These are phyloP conservation scores for Antitrichia curtipendula DNA, from an alignment of 225 moss, liverwort and hornwort species.

Conservation along the genomic window DNA sequence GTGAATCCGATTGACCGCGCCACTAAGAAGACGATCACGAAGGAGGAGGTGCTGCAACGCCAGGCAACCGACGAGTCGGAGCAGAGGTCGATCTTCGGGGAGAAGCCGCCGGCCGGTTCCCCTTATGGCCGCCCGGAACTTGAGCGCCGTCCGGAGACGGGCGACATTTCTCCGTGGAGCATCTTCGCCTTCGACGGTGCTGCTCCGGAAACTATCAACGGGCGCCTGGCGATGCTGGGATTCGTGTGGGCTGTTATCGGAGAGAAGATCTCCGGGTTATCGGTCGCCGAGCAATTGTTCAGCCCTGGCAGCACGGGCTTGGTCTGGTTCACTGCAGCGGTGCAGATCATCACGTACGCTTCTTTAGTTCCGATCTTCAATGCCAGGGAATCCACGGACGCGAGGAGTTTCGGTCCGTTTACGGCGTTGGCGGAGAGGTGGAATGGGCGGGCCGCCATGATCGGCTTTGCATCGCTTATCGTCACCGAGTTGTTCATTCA, in stretches of 20 bases:
- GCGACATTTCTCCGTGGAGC: conserved; percentile 23
- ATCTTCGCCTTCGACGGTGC: conserved; percentile 43
- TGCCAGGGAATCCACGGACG: conserved; percentile 26
- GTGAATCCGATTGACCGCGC: conserved; percentile 5
- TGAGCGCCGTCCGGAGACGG: conserved; percentile 46
- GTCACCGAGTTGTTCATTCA: conserved; percentile 12
- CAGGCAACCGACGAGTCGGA: conserved; percentile 34
- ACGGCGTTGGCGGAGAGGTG: conserved; percentile 34
- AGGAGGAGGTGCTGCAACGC: conserved; percentile 16
- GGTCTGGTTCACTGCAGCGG: conserved; percentile 20
- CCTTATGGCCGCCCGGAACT: conserved; percentile 36
- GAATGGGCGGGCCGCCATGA: conserved; percentile 36
- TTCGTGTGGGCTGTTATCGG: conserved; percentile 26
- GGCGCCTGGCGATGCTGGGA: conserved; percentile 38
- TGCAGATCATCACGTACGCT: conserved; percentile 25
- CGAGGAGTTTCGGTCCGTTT: conserved; percentile 36
- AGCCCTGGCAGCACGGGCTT: conserved; percentile 18
- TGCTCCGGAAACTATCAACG: conserved; percentile 37
- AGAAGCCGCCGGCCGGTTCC: background rate
- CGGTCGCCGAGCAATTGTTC: conserved; percentile 15
- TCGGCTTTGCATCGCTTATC: conserved; percentile 29
- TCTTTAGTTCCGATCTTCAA: conserved; percentile 37
- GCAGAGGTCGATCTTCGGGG: conserved; percentile 39
- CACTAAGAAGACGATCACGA: conserved; percentile 31
- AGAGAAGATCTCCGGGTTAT: conserved; percentile 11